Base-by-base conservation (phyloP, 805 yeast species). In the Pichia scutulata region DNA sequence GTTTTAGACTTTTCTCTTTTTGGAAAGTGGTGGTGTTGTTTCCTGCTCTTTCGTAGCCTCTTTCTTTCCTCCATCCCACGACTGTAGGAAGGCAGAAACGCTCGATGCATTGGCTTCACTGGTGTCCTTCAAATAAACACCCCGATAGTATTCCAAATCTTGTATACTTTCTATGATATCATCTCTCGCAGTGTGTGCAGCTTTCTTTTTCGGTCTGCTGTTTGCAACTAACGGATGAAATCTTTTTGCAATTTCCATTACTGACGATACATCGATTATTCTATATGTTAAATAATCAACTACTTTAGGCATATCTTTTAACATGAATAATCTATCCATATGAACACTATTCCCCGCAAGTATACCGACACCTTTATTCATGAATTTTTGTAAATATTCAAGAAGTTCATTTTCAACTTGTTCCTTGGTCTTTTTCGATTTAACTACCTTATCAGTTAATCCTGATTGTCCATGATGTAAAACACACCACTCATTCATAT, bases 321-420 rank as follows among this genome's bases (percentile, higher is more conserved):
- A 70, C 84, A 93, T 76, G 67, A 92, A 93, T 46, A 85, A 74
- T 52, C 89, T 77, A 65, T 93, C 99, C 82, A 88, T 83, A 65
- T 93, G 97, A 19, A 93, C 82, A 0, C 96, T 78, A 58, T 92
- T 93, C 2, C 99, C 99, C 0, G 95, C 96, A 49, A 93, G 67
- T 0, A 93, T 68, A 2, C 89, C 97, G 19, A 71, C 68, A 2
- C 80, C 71, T 12, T 71, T 69, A 3, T 78, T 77, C 10, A 86
- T 73, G 57, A 73, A 78, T 55, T 70, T 70, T 56, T 73, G 63
- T 47, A 93, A 68, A 60, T 88, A 92, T 7, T 60, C 71, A 46
- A 82, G 63, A 47, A 93, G 67, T 55, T 86, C 92, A 0, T 59
- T 51, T 56, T 89, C 85, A 1, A 88, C 98, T 33, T 76, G 71